Percentiles rank a stretch among this genome's conserved stretches.
Conservation (phyloP, 2,329 filamentous ascomycete species). For the Hypomyces rosellus region DNA sequence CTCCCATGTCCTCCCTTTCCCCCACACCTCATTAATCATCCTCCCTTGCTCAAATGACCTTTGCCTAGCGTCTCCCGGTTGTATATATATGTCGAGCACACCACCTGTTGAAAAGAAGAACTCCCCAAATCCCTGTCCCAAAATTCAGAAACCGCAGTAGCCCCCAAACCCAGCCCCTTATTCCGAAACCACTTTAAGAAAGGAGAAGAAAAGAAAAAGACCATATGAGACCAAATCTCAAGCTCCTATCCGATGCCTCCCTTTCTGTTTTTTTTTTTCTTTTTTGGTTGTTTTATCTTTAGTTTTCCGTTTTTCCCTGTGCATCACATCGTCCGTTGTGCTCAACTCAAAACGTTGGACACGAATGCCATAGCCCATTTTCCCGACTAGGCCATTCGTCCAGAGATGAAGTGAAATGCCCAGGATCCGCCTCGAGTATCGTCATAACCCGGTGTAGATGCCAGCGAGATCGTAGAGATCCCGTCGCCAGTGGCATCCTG, state of each 20-base stretch:
- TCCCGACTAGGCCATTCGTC: too few species aligned
- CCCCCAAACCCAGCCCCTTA: constrained; percentile 7
- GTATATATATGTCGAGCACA: constrained; percentile 7
- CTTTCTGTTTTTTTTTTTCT: not conserved
- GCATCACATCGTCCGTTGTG: not conserved
- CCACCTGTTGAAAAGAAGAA: constrained; percentile 1
- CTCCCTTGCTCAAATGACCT: not conserved
- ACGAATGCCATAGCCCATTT: not conserved
- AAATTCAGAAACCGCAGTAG: not conserved
- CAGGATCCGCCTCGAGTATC: too few species aligned
- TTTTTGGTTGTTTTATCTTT: constrained; percentile 1
- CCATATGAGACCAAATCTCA: not conserved
- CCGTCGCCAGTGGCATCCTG: too few species aligned
- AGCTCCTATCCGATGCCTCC: not conserved
- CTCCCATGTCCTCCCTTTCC: not conserved
- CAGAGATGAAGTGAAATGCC: too few species aligned
- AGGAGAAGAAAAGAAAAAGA: constrained; percentile 4
- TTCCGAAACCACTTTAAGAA: constrained; percentile 5
- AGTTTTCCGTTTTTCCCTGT: not conserved
- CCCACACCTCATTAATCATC: constrained; percentile 4
- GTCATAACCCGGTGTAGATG: too few species aligned
- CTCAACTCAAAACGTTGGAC: not conserved
- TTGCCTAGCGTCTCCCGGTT: not conserved
- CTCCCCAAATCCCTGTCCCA: not conserved
- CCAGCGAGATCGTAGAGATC: too few species aligned